These are phyloP conservation scores for Candolleomyces efflorescens DNA, from an alignment of 768 basidiomycete species.

Conservation along the genomic window DNA sequence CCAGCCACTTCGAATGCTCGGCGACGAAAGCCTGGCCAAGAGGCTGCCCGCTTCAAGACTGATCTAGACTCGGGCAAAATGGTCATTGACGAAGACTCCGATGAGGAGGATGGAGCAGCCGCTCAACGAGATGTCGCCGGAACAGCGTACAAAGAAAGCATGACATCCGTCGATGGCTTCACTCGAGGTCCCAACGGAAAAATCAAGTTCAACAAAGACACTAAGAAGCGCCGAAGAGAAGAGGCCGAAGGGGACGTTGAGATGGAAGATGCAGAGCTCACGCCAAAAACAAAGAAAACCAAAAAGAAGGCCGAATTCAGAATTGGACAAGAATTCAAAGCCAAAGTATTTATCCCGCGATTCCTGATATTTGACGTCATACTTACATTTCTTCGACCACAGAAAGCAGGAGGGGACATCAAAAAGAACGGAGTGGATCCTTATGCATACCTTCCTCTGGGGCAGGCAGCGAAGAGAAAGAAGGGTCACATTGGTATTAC, in stretches of 20 bases:
- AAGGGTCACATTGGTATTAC: conserved; percentile 51
- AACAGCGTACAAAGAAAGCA: conserved; percentile 75
- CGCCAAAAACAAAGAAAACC: conserved; percentile 46
- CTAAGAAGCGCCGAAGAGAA: conserved; percentile 83
- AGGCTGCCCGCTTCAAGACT: conserved; percentile 81
- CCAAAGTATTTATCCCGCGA: conserved; percentile 62
- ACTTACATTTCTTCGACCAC: conserved; percentile 14
- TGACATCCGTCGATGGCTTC: conserved; percentile 88
- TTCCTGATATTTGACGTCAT: conserved; percentile 1
- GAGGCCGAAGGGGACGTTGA: conserved; percentile 62
- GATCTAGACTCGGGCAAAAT: conserved; percentile 82
- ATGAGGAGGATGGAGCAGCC: conserved; percentile 37
- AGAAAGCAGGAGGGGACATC: conserved; percentile 95
- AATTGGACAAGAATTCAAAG: conserved; percentile 89
- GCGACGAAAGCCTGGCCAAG: conserved; percentile 78
- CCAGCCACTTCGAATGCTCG: conserved; percentile 44
- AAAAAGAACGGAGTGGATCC: conserved; percentile 87
- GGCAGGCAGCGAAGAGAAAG: conserved; percentile 74
- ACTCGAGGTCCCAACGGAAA: conserved; percentile 78
- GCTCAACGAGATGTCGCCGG: conserved; percentile 53
- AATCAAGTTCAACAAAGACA: conserved; percentile 95
- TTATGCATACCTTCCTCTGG: conserved; percentile 85
- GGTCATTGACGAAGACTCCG: conserved; percentile 63
- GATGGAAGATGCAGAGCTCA: conserved; percentile 66
- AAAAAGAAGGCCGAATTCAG: conserved; percentile 45